These are phyloP conservation scores for Pezicula radicicola DNA, from an alignment of 2,329 filamentous ascomycete species.

Conservation along the genomic window DNA sequence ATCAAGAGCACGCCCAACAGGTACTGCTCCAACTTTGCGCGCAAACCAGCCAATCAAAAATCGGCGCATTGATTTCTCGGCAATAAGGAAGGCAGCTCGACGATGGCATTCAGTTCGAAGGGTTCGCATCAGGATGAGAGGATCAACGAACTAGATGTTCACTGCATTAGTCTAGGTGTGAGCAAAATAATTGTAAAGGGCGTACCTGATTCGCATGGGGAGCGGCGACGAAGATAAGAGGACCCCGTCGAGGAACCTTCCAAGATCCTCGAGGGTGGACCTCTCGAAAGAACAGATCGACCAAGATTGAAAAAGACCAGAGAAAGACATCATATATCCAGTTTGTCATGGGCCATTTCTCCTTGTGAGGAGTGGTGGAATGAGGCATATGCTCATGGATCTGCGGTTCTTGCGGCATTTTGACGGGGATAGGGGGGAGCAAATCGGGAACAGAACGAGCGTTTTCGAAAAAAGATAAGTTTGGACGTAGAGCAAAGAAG, in stretches of 20 bases:
- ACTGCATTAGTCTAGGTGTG: background rate
- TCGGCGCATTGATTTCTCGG: constrained; percentile 90
- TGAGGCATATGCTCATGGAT: constrained; percentile 19
- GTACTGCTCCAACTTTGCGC: constrained; percentile 80
- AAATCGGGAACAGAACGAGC: background rate
- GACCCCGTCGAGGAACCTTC: constrained; percentile 86
- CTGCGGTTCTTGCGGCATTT: constrained; percentile 15
- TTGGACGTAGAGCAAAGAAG: background rate
- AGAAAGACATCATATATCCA: constrained; percentile 77
- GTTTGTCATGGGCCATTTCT: constrained; percentile 66
- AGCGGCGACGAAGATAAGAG: constrained; percentile 92
- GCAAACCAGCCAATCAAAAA: constrained; percentile 86
- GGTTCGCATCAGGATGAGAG: constrained; percentile 87
- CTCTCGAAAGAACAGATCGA: constrained; percentile 97
- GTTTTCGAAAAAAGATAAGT: background rate
- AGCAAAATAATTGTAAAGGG: constrained; percentile 5
- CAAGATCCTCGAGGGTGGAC: constrained; percentile 93
- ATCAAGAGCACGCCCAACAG: constrained; percentile 91
- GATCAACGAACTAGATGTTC: constrained; percentile 77
- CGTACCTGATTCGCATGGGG: constrained; percentile 92
- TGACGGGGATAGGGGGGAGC: background rate
- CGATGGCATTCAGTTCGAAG: constrained; percentile 81
- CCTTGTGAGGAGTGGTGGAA: constrained; percentile 35
- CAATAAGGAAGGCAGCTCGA: constrained; percentile 88
- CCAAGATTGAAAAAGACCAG: constrained; percentile 75